phyloP scores from a whole-genome alignment of 2,329 filamentous ascomycete genomes.

The Fusarium citri region DNA sequence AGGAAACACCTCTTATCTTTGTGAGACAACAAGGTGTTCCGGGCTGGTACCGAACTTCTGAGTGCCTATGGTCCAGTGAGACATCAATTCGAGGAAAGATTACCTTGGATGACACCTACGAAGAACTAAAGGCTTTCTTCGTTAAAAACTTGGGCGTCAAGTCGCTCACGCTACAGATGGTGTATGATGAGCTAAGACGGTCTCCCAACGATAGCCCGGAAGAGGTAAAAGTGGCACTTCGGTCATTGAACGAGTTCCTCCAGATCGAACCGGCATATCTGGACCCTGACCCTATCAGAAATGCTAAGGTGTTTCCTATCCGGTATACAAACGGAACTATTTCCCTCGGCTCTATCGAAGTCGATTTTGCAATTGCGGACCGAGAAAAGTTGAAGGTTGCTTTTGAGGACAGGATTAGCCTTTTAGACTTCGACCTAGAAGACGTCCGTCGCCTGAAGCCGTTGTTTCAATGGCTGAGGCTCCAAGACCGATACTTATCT shows the following conservation, averaged over 20 bases:
- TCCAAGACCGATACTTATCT: constrained; percentile 25
- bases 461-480: constrained; percentile 16
- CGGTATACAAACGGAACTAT: constrained; percentile 5
- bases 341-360: not conserved
- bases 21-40: not conserved
- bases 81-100: constrained; percentile 23
- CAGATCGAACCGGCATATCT: not conserved
- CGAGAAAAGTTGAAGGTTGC: constrained; percentile 5
- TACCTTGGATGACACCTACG: constrained; percentile 16
- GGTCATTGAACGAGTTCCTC: constrained; percentile 24
- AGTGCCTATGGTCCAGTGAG: constrained; percentile 35
- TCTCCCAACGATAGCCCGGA: not conserved
- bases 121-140: constrained; percentile 14
- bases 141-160: constrained; percentile 24
- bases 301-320: constrained; percentile 29
- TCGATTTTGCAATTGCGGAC: constrained; percentile 34
- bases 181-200: constrained; percentile 33
- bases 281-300: constrained; percentile 22
- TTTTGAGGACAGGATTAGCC: constrained; percentile 9
- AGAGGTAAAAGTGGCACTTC: constrained; percentile 11
- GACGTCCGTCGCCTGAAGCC: constrained; percentile 18
- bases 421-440: constrained; percentile 36
- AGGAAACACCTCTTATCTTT: constrained; percentile 13
- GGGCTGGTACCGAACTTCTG: constrained; percentile 23
- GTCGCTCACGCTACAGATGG: constrained; percentile 27